These are phyloP conservation scores for Colletotrichum cuscutae DNA, from an alignment of 2,329 filamentous ascomycete species.

Conservation along the genomic window DNA sequence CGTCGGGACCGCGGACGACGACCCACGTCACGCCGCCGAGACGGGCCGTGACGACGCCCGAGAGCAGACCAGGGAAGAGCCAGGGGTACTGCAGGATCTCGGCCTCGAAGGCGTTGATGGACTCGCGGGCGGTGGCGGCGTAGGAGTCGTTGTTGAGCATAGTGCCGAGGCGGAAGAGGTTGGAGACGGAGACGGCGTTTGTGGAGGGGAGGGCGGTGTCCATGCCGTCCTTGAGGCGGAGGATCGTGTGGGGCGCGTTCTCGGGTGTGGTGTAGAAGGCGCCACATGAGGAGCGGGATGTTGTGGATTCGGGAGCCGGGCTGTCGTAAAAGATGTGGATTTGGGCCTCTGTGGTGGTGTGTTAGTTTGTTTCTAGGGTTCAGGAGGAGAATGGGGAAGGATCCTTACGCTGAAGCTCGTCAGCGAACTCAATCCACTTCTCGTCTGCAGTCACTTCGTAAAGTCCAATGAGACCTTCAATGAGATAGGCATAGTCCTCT, in stretches of 20 bases:
- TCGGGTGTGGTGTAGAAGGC: conserved; percentile 80
- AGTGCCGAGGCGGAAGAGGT: conserved; percentile 83
- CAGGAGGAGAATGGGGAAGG: background rate
- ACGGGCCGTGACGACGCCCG: conserved; percentile 77
- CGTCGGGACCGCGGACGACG: conserved; percentile 35
- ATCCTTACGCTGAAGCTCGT: conserved; percentile 76
- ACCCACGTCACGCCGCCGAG: conserved; percentile 68
- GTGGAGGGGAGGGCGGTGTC: conserved; percentile 91
- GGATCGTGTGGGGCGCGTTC: conserved; percentile 74
- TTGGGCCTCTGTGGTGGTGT: conserved; percentile 68
- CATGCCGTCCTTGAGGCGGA: conserved; percentile 95
- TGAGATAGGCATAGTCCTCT: conserved; percentile 93
- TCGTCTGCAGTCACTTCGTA: conserved; percentile 86
- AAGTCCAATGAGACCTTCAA: conserved; percentile 83
- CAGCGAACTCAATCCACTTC: conserved; percentile 81
- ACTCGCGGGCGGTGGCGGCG: conserved; percentile 73
- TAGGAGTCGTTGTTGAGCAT: conserved; percentile 76
- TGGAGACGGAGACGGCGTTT: conserved; percentile 87
- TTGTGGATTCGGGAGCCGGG: conserved; percentile 48
- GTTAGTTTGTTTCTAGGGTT: conserved; percentile 33
- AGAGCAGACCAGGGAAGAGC: conserved; percentile 85
- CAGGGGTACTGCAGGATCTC: conserved; percentile 95
- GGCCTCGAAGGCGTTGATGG: conserved; percentile 86
- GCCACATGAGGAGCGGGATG: conserved; percentile 55
- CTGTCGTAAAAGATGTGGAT: conserved; percentile 81